Base-by-base conservation (phyloP, 164 flowering plant genomes). In the Warburgia ugandensis region DNA sequence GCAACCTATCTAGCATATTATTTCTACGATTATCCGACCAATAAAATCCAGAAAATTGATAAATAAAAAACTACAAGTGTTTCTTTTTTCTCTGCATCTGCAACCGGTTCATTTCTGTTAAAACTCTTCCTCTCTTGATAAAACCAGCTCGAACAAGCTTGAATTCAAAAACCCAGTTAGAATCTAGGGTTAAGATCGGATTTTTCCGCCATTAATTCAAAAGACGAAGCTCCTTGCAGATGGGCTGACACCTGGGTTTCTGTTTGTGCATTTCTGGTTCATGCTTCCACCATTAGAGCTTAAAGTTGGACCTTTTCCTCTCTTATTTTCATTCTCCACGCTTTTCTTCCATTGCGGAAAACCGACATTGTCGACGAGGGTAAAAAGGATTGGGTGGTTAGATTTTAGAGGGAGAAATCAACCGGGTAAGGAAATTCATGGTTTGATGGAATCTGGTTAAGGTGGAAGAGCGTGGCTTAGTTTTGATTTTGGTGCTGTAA, bases 41-140 rank as follows among this genome's bases (percentile, higher is more conserved):
- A n/a, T n/a, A n/a, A n/a, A n/a, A n/a, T n/a, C n/a, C n/a, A n/a
- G n/a, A n/a, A n/a, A n/a, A n/a, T n/a, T n/a, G n/a, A n/a, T n/a
- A n/a, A n/a, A n/a, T n/a, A n/a, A n/a, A n/a, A n/a, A n/a, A n/a
- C n/a, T n/a, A n/a, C n/a, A n/a, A n/a, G 83, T 57, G 83, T 91
- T 56, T 83, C 79, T 68, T 82, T 84, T 77, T 83, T 86, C 81
- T 86, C 86, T n/a, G 78, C 75, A 21, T 77, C 90, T 0, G 83
- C 82, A 57, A 74, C 48, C 13, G 74, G 10, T 44, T 75, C 92
- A 83, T 85, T 61, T 4, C 9, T n/a, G 6, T 2, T 28, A 21
- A 22, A 19, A 43, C 20, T 4, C 27, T 22, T 13, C n/a, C n/a
- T n/a, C n/a, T n/a, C 46, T 20, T n/a, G 1, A 1, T 28, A 26